Conservation (phyloP, 75 land plant species). For the Larix kaempferi region DNA sequence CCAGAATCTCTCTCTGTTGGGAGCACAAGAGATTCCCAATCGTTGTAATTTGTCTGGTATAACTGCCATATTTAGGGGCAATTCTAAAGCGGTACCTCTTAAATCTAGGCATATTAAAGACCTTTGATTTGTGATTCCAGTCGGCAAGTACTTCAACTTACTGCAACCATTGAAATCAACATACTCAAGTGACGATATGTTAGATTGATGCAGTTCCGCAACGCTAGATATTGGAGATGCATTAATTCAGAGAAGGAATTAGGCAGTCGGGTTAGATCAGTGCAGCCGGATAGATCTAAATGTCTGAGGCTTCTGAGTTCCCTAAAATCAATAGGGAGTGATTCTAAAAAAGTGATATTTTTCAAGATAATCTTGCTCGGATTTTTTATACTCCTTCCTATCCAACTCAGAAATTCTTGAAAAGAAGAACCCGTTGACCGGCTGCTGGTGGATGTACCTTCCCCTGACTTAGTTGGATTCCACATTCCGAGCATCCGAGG, state of each 20-base stretch:
- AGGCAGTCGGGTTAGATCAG: not conserved
- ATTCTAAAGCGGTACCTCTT: not conserved
- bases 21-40: not conserved
- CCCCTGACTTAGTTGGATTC: too few species aligned
- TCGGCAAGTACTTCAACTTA: not conserved
- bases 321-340: not conserved
- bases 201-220: not conserved
- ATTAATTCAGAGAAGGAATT: not conserved
- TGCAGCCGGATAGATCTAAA: not conserved
- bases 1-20: too few species aligned
- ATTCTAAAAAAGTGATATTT: too few species aligned
- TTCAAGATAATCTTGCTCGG: too few species aligned
- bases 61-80: too few species aligned
- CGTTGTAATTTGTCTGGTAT: not conserved
- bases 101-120: not conserved
- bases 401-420: too few species aligned
- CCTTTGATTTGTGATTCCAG: not conserved
- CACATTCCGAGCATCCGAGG: too few species aligned
- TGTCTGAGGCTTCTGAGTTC: not conserved
- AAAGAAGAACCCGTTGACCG: too few species aligned
- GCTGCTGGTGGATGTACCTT: too few species aligned
- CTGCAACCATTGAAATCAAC: not conserved
- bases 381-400: too few species aligned
- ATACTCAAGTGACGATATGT: not conserved
- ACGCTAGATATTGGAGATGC: not conserved